Conservation (phyloP, 257 asterid species). For the Solanum megistacrolobum region DNA sequence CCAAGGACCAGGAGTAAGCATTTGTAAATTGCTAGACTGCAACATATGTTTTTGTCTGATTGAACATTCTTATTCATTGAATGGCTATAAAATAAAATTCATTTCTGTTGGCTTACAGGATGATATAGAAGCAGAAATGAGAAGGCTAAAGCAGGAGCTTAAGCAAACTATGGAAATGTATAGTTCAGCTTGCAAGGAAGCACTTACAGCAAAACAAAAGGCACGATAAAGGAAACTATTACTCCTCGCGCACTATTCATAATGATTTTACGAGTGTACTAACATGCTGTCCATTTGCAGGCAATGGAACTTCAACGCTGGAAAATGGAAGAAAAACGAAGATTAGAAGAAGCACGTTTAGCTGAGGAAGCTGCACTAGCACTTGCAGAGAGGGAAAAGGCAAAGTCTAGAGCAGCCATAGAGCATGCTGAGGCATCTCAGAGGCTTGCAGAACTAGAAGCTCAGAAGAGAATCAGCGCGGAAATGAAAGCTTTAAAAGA, state of each 20-base stretch:
- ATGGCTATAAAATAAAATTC: not conserved
- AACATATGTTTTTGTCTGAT: not conserved
- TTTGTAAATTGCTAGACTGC: not conserved
- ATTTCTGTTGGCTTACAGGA: constrained; percentile 13
- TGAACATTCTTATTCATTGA: not conserved
- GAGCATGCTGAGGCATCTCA: constrained; percentile 28
- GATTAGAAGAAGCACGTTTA: constrained; percentile 23
- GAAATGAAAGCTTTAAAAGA: constrained; percentile 22
- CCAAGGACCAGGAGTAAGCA: constrained; percentile 34
- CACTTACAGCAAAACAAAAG: constrained; percentile 52
- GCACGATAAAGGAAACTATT: not conserved
- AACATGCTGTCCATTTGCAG: constrained; percentile 3
- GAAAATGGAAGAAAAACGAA: constrained; percentile 30
- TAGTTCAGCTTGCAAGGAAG: constrained; percentile 84
- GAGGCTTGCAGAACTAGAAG: constrained; percentile 23
- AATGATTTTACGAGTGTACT: not conserved
- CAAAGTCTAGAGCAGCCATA: constrained; percentile 18
- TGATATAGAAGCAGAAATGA: constrained; percentile 90
- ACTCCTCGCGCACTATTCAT: not conserved
- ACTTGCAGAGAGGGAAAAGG: constrained; percentile 26
- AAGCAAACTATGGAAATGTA: constrained; percentile 94
- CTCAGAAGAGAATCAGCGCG: constrained; percentile 19
- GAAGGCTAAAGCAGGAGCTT: constrained; percentile 82
- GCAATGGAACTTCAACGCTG: constrained; percentile 29
- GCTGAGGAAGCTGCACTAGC: constrained; percentile 28